Base-by-base conservation (phyloP, 306 rosid genomes). In the Sphenostylis stenocarpa region DNA sequence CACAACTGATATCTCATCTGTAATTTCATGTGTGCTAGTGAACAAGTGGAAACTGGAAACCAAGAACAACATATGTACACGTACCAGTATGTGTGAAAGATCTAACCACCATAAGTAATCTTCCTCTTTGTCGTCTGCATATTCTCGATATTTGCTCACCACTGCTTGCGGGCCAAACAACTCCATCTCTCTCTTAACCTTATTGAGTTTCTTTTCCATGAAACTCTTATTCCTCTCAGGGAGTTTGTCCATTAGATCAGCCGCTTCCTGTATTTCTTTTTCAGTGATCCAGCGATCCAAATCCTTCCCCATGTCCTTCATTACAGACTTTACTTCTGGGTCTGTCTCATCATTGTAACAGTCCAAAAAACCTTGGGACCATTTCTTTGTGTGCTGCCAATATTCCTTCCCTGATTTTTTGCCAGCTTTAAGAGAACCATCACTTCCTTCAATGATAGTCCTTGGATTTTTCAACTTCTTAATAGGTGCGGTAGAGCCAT, bases 21-120 rank as follows among this genome's bases (percentile, higher is more conserved):
- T 63, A n/a, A 75, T 70, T 21, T 65, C 23, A 79, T 70, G 47
- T 76, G 63, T 51, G 57, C 56, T 29, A 44, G 19, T 33, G 67
- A 70, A 74, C 19, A 13, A 68, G 68, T 44, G 58, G 71, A 64
- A 69, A 81, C 67, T 69, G 58, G 71, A 64, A 69, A 79, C 63
- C 67, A 56, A 48, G 47, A 77, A 29, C 13, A 47, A 36, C 15
- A 57, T 21, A 49, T 72, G 41, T 1, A 43, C 26, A 28, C 93
- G 77, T 83, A 95, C 98, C 85, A 95, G 85, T 51, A 95, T 75
- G 82, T 85, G 78, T 44, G 91, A 77, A 75, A 95, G 97, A 85
- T 95, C 98, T 77, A 95, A 73, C 97, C 98, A 95, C 98, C 97
- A 92, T 38, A 95, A 83, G 84, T 95, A 87, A 89, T 95, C 98